These are phyloP conservation scores for Haplosporangium sp. DNA, from an alignment of 371 early-diverging fungal genomes.

Conservation along the genomic window DNA sequence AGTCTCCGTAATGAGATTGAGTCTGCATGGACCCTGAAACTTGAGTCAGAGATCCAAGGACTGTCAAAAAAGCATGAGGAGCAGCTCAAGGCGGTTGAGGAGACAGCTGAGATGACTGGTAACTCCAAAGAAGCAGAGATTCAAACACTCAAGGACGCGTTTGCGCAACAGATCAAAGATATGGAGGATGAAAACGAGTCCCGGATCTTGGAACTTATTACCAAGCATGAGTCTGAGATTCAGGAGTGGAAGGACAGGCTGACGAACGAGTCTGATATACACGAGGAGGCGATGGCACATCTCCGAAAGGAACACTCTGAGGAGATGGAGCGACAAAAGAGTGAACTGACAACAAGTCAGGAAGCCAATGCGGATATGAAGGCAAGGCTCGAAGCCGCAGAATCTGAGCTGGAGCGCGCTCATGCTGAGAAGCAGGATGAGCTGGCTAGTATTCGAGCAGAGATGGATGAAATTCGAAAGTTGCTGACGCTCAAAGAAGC, in stretches of 20 bases:
- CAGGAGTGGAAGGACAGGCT: constrained; percentile 31
- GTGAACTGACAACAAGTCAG: background rate
- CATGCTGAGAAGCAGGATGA: constrained; percentile 21
- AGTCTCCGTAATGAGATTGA: constrained; percentile 31
- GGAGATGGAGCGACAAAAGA: constrained; percentile 4
- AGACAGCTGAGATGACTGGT: constrained; percentile 6
- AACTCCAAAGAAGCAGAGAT: constrained; percentile 17
- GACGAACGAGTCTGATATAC: constrained; percentile 13
- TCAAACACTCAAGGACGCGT: constrained; percentile 33
- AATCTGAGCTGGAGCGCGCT: constrained; percentile 13
- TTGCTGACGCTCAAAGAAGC: constrained; percentile 24
- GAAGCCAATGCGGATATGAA: constrained; percentile 2
- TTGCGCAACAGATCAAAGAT: constrained; percentile 33
- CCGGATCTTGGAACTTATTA: constrained; percentile 13
- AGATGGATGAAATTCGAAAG: constrained; percentile 31
- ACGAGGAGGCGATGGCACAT: constrained; percentile 21
- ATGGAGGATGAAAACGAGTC: constrained; percentile 30
- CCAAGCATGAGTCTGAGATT: constrained; percentile 22
- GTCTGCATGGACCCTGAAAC: constrained; percentile 23
- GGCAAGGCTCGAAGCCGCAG: constrained; percentile 6
- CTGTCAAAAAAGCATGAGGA: constrained; percentile 21
- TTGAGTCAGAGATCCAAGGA: constrained; percentile 27
- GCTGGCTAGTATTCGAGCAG: constrained; percentile 26
- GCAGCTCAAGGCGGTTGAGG: constrained; percentile 12
- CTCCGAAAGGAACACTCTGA: constrained; percentile 9